These are phyloP conservation scores for Pseudocercospora vitis DNA, from an alignment of 2,329 filamentous ascomycete species.

Conservation along the genomic window DNA sequence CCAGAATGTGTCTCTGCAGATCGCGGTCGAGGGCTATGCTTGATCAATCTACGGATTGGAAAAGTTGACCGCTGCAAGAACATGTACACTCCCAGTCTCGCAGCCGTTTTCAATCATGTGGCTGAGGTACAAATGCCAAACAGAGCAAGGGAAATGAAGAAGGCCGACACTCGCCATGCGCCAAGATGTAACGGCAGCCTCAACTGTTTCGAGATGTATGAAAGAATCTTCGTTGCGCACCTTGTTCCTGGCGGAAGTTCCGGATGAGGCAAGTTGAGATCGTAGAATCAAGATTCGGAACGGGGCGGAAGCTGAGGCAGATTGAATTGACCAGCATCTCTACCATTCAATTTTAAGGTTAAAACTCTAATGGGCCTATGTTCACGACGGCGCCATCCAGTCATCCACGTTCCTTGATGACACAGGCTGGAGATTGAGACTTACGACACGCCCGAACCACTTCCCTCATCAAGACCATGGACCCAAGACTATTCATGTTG, in stretches of 20 bases:
- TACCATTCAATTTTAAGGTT: too few relatives aligned
- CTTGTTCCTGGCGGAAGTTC: background rate
- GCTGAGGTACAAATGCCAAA: background rate
- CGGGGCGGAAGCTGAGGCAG: background rate
- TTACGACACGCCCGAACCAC: too few relatives aligned
- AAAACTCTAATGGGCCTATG: too few relatives aligned
- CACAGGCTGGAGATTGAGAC: too few relatives aligned
- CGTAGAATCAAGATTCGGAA: background rate
- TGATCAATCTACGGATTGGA: background rate
- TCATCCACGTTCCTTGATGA: too few relatives aligned
- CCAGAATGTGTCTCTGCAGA: too few relatives aligned
- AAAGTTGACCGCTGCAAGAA: background rate
- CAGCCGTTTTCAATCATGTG: background rate
- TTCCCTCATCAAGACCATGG: too few relatives aligned
- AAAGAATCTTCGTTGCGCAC: background rate
- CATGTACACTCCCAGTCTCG: background rate
- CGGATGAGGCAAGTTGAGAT: background rate
- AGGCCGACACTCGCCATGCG: background rate
- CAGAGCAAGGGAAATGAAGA: background rate
- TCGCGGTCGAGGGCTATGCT: too few relatives aligned
- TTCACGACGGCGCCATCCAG: background rate
- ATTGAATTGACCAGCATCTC: background rate
- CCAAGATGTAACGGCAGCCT: background rate
- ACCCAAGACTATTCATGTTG: too few relatives aligned
- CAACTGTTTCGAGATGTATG: background rate